Conservation (phyloP, 163 green algal genomes). For the Chlamydomonas reinhardtii region DNA sequence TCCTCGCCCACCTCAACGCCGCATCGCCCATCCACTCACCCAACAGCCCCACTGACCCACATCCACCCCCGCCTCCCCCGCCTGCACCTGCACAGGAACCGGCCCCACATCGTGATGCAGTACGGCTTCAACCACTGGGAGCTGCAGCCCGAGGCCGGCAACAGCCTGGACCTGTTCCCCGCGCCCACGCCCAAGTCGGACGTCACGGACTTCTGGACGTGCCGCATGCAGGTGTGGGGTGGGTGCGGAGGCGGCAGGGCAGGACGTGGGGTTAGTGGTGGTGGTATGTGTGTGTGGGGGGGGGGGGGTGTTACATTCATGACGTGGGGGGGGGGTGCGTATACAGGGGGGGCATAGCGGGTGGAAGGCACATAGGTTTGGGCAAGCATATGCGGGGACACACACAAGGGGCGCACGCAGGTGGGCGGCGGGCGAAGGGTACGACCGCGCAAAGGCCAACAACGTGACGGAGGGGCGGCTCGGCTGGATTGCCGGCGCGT, state of each 20-base stretch:
- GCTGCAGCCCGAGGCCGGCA: conserved; percentile 61
- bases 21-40: not conserved
- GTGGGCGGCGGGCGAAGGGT: too few relatives aligned
- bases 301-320: not conserved
- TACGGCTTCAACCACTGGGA: conserved; percentile 86
- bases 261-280: too few relatives aligned
- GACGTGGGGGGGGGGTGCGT: too few relatives aligned
- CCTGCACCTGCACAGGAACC: conserved; percentile 51
- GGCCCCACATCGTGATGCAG: conserved; percentile 62
- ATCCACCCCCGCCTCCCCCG: not conserved
- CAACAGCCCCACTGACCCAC: not conserved
- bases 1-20: too few relatives aligned
- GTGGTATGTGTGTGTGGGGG: not conserved
- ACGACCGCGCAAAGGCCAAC: too few relatives aligned
- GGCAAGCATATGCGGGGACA: too few relatives aligned
- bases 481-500: too few relatives aligned
- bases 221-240: conserved; percentile 57
- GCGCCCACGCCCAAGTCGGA: conserved; percentile 59
- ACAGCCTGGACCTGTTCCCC: conserved; percentile 66
- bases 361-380: too few relatives aligned
- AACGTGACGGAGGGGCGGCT: too few relatives aligned
- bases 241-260: not conserved
- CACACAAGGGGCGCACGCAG: too few relatives aligned
- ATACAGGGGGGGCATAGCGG: too few relatives aligned
- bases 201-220: conserved; percentile 69